These are phyloP conservation scores for Diospyros lotus DNA, from an alignment of 148 eudicot genomes.

Conservation along the genomic window DNA sequence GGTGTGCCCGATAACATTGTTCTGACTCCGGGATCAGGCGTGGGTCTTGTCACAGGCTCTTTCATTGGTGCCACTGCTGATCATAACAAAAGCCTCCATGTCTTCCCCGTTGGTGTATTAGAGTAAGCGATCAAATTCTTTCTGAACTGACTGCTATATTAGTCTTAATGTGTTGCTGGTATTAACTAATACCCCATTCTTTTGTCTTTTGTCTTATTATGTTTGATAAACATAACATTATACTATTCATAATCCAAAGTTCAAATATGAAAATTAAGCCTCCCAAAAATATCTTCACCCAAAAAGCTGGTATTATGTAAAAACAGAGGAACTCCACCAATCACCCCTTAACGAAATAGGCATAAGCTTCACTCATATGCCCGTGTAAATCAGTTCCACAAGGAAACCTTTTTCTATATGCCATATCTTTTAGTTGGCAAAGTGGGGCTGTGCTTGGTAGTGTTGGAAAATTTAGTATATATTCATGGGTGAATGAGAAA, in stretches of 20 bases:
- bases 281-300: neutral
- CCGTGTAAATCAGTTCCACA: too few relatives aligned
- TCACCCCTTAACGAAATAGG: neutral
- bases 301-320: too few relatives aligned
- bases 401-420: too few relatives aligned
- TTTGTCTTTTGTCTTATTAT: neutral
- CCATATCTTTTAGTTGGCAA: too few relatives aligned
- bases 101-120: constrained; percentile 79
- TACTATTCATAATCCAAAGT: neutral
- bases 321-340: neutral
- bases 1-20: constrained; percentile 79
- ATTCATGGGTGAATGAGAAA: too few relatives aligned
- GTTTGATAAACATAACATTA: too few relatives aligned
- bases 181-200: neutral
- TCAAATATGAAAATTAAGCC: neutral
- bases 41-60: constrained; percentile 56
- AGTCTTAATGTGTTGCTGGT: neutral
- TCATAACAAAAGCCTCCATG: constrained; percentile 64
- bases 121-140: constrained; percentile 46
- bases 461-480: too few relatives aligned
- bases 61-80: constrained; percentile 74
- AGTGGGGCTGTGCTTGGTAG: neutral
- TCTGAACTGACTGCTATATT: neutral
- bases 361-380: neutral
- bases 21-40: constrained; percentile 61